Conservation (phyloP, 352 stramenopile species). For the Globisporangium barbulae region DNA sequence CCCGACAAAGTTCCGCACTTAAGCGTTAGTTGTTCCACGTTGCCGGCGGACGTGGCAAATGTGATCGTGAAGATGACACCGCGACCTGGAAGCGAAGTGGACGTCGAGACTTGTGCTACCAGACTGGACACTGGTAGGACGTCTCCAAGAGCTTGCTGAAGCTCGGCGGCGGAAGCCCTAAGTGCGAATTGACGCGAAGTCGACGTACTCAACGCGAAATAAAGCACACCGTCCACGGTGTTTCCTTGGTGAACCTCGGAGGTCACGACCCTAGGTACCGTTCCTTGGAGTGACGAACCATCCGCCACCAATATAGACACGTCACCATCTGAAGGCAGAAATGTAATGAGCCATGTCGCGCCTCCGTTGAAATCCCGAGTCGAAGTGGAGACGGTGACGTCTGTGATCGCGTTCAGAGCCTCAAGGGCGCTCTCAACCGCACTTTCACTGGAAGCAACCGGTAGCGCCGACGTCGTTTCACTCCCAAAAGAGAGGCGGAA, state of each 20-base stretch:
- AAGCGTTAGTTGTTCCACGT: conserved; percentile 26
- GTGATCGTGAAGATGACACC: conserved; percentile 26
- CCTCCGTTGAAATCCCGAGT: conserved; percentile 27
- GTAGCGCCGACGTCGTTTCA: conserved; percentile 27
- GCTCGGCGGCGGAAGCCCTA: conserved; percentile 15
- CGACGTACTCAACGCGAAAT: conserved; percentile 9
- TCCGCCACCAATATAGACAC: conserved; percentile 24
- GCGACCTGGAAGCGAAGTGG: conserved; percentile 15
- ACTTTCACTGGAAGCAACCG: conserved; percentile 21
- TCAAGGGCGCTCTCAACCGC: conserved; percentile 34
- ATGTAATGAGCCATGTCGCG: conserved; percentile 42
- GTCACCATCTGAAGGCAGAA: conserved; percentile 30
- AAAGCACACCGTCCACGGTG: conserved; percentile 26
- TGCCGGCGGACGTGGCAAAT: conserved; percentile 23
- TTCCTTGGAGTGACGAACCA: conserved; percentile 20
- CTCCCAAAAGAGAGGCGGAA: conserved; percentile 31
- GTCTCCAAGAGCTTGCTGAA: conserved; percentile 16
- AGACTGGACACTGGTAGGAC: conserved; percentile 3
- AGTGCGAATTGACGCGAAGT: conserved; percentile 22
- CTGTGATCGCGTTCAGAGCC: conserved; percentile 17
- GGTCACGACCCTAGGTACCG: conserved; percentile 17
- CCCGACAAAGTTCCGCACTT: conserved; percentile 21
- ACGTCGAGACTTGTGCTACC: not conserved
- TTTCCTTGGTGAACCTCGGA: conserved; percentile 29
- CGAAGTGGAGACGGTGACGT: conserved; percentile 24